phyloP scores from a whole-genome alignment of 768 basidiomycete genomes.

The Pulveroboletus sp. region DNA sequence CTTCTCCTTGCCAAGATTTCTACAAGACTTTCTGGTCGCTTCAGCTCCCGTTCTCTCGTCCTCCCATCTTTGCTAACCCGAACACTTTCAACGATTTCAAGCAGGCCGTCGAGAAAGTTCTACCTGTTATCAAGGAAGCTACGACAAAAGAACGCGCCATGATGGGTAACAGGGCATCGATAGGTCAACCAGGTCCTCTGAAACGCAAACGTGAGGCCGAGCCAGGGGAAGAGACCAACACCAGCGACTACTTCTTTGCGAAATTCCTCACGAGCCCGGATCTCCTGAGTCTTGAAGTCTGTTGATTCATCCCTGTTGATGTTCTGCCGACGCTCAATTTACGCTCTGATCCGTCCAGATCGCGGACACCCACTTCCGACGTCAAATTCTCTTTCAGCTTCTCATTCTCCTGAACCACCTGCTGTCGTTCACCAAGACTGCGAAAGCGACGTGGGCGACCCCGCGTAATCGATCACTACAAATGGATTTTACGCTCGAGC shows the following conservation, averaged over 20 bases:
- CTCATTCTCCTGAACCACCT: conserved; percentile 76
- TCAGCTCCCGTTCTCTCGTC: conserved; percentile 80
- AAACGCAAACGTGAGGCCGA: conserved; percentile 70
- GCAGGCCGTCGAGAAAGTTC: conserved; percentile 62
- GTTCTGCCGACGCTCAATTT: conserved; percentile 3
- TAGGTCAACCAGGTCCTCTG: conserved; percentile 34
- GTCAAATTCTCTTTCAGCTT: conserved; percentile 85
- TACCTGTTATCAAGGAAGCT: conserved; percentile 80
- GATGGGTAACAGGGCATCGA: conserved; percentile 66
- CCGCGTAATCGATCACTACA: conserved; percentile 74
- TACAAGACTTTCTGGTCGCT: conserved; percentile 89
- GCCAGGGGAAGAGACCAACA: conserved; percentile 46
- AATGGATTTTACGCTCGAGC: conserved; percentile 76
- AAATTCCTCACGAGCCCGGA: conserved; percentile 90
- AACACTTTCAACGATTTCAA: conserved; percentile 62
- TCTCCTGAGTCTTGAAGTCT: conserved; percentile 81
- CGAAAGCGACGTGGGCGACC: conserved; percentile 57
- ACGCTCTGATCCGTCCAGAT: conserved; percentile 46
- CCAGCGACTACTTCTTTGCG: conserved; percentile 83
- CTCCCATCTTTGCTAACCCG: conserved; percentile 59
- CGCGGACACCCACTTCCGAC: conserved; percentile 88
- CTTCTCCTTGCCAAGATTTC: conserved; percentile 57
- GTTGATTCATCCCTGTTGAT: conserved; percentile 16
- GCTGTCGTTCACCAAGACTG: conserved; percentile 64
- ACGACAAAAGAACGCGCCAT: conserved; percentile 85